phyloP scores from a whole-genome alignment of 2,329 filamentous ascomycete species.

The Paraconiothyrium brasiliense region DNA sequence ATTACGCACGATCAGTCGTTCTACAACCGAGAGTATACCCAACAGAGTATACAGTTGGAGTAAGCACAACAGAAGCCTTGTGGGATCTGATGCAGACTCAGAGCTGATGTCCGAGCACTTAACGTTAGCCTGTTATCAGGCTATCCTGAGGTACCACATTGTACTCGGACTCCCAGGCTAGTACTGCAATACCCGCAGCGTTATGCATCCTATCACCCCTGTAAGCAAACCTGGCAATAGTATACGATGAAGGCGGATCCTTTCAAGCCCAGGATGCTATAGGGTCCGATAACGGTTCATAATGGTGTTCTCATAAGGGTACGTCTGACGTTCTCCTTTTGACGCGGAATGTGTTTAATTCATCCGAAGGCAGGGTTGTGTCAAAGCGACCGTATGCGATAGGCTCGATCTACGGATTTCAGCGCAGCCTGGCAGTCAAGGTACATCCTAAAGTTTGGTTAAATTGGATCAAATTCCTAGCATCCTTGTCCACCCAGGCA shows the following conservation, averaged over 20 bases:
- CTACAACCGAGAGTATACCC: too few species aligned
- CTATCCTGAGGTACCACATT: background rate
- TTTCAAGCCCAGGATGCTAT: too few species aligned
- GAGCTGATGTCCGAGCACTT: too few species aligned
- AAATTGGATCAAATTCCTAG: background rate
- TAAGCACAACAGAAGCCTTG: too few species aligned
- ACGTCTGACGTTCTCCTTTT: background rate
- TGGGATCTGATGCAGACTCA: too few species aligned
- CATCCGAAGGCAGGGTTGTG: background rate
- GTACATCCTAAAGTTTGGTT: constrained; percentile 8
- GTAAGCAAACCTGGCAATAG: too few species aligned
- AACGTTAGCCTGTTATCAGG: background rate
- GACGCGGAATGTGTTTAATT: constrained; percentile 3
- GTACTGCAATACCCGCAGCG: background rate
- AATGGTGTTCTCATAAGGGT: background rate
- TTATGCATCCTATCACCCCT: too few species aligned
- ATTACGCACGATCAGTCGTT: too few species aligned
- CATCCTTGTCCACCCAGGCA: background rate
- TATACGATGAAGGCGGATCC: too few species aligned
- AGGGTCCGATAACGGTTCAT: too few species aligned
- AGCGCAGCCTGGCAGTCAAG: background rate
- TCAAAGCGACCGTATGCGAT: background rate
- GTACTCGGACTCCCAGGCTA: background rate
- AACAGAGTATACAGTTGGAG: too few species aligned
- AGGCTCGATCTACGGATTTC: background rate